Evolutionary conservation across 768 basidiomycete genomes (phyloP).

Genomic region (Tulasnella sp.): DNA sequence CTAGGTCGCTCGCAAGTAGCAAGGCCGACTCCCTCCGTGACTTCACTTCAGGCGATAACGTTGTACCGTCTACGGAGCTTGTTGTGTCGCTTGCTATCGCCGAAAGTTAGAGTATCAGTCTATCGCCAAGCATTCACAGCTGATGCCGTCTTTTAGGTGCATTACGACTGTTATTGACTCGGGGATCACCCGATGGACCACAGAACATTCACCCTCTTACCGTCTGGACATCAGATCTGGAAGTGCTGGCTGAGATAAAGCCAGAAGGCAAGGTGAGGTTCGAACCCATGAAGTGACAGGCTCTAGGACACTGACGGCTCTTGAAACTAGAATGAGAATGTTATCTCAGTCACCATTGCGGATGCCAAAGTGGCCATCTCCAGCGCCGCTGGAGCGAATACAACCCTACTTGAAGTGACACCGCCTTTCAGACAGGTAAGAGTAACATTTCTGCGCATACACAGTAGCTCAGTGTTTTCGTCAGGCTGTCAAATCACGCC

Average conservation of each 20-base stretch:
- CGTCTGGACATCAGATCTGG: slow-evolving; percentile 49
- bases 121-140: too few relatives aligned
- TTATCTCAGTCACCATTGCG: slow-evolving; percentile 51
- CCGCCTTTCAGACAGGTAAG: slow-evolving; percentile 49
- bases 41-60: background rate
- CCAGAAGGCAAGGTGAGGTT: slow-evolving; percentile 54
- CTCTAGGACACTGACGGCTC: background rate
- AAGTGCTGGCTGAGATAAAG: slow-evolving; percentile 53
- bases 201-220: slow-evolving; percentile 40
- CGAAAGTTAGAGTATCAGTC: background rate
- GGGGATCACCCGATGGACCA: slow-evolving; percentile 26
- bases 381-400: slow-evolving; percentile 26
- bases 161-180: slow-evolving; percentile 42
- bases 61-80: background rate
- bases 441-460: slow-evolving; percentile 11
- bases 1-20: slow-evolving; percentile 20
- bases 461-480: background rate
- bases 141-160: slow-evolving; percentile 24
- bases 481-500: background rate
- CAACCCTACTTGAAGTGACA: slow-evolving; percentile 44
- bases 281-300: background rate
- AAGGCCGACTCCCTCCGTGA: background rate
- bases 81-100: slow-evolving; percentile 10
- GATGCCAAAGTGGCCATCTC: slow-evolving; percentile 49
- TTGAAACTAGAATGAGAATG: slow-evolving; percentile 53